These are phyloP conservation scores for Blastocladiella emersonii DNA, from an alignment of 371 early-diverging fungal genomes.

Conservation along the genomic window DNA sequence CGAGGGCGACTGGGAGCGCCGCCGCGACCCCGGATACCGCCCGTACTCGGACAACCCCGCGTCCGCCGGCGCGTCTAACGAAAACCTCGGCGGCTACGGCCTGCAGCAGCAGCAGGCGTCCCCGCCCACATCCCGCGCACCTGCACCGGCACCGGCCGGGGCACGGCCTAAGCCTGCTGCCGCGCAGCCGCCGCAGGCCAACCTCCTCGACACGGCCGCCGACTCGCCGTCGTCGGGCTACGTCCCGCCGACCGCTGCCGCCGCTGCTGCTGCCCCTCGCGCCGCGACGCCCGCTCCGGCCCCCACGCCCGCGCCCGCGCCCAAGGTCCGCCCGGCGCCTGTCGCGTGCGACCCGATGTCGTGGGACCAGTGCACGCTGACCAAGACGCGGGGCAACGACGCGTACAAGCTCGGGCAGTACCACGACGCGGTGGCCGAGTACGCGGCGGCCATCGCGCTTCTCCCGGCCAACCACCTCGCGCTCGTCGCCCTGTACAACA, in stretches of 20 bases:
- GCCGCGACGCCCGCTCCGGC: background rate
- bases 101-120: no score
- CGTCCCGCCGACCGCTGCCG: no score
- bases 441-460: slow-evolving; percentile 47
- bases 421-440: slow-evolving; percentile 58
- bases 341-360: slow-evolving; percentile 3
- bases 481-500: slow-evolving; percentile 57
- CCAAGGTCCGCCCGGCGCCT: slow-evolving; percentile 6
- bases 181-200: no score
- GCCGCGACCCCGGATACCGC: background rate
- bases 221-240: no score
- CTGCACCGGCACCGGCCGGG: no score
- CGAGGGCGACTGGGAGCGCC: background rate
- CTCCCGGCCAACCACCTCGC: slow-evolving; percentile 45
- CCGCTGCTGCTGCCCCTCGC: no score
- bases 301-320: background rate
- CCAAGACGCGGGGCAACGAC: slow-evolving; percentile 58
- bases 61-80: no score
- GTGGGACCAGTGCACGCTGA: slow-evolving; percentile 5
- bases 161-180: no score
- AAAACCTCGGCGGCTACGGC: no score
- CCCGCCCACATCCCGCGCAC: no score
- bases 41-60: no score
- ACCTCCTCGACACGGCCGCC: no score
- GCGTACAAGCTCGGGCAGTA: slow-evolving; percentile 78